A percentile compares a stretch with the other conserved stretches of the same genome.
Evolutionary conservation across 306 rosid species (phyloP).

Genomic region (Chamaecrista fasciculata): DNA sequence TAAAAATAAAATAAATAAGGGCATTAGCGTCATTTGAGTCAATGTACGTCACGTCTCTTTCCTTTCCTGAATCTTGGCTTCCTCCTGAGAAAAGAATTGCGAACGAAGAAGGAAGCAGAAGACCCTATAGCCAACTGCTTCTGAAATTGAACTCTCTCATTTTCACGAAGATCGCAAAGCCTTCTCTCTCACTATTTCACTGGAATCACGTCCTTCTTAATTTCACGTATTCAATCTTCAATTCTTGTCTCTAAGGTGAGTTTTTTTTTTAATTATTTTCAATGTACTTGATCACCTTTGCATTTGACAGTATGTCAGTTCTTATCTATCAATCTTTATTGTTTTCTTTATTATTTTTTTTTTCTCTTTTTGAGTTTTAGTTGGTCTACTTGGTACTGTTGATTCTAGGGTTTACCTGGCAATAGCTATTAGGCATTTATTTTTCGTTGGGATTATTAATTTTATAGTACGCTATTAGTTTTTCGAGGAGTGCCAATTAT

Average conservation of each 20-base stretch:
- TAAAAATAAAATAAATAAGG: background rate
- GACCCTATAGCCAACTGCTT: background rate
- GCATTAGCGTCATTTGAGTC: conserved; percentile 4
- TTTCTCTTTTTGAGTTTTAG: background rate
- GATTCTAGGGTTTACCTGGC: background rate
- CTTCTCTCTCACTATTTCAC: background rate
- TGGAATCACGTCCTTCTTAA: background rate
- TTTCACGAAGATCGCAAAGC: background rate
- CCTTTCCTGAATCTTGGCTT: background rate
- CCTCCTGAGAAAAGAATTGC: background rate
- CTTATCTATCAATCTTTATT: background rate
- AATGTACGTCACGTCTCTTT: background rate
- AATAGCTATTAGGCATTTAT: background rate
- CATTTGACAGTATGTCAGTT: background rate
- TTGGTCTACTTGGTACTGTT: background rate
- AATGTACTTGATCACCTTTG: conserved; percentile 2
- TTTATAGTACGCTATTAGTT: background rate
- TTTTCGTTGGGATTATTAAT: background rate
- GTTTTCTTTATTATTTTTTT: background rate
- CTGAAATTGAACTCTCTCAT: background rate
- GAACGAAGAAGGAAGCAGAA: background rate
- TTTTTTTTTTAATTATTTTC: background rate
- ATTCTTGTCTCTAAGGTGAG: background rate
- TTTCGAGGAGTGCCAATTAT: background rate
- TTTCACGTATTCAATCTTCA: background rate